Conservation (phyloP, 2,329 filamentous ascomycete species). For the Colletotrichum sp. region DNA sequence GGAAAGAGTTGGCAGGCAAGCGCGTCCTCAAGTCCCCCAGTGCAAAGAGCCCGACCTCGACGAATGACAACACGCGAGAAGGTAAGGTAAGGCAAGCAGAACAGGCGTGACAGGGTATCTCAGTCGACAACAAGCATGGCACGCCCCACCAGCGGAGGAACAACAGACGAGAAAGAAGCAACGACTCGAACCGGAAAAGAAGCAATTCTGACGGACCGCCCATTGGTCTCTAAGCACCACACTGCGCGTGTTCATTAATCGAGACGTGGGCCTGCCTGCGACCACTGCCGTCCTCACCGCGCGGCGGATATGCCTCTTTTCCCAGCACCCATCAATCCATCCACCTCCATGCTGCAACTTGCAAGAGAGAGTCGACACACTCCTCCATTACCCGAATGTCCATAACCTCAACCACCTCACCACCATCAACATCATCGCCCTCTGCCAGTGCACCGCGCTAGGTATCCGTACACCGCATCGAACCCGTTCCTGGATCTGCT, state of each 20-base stretch:
- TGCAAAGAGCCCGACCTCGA: background rate
- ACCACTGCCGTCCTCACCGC: background rate
- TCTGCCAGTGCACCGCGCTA: background rate
- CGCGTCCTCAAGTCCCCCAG: background rate
- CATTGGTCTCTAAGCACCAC: background rate
- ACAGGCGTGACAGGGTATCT: background rate
- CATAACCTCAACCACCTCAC: background rate
- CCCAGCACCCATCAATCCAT: background rate
- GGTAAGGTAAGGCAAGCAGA: background rate
- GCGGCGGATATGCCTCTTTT: background rate
- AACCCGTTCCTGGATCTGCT: conserved; percentile 5
- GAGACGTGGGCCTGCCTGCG: conserved; percentile 1
- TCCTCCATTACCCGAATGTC: background rate
- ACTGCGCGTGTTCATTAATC: background rate
- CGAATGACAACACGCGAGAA: background rate
- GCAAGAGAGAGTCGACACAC: too few relatives aligned
- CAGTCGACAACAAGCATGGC: background rate
- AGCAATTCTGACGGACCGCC: background rate
- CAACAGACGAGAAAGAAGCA: conserved; percentile 12
- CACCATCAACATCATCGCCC: background rate
- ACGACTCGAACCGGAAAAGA: background rate
- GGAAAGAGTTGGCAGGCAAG: background rate
- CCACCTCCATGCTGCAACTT: too few relatives aligned
- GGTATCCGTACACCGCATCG: background rate
- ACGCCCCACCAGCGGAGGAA: conserved; percentile 12